phyloP scores from a whole-genome alignment of 345 rosid species.

The Acer negundo region DNA sequence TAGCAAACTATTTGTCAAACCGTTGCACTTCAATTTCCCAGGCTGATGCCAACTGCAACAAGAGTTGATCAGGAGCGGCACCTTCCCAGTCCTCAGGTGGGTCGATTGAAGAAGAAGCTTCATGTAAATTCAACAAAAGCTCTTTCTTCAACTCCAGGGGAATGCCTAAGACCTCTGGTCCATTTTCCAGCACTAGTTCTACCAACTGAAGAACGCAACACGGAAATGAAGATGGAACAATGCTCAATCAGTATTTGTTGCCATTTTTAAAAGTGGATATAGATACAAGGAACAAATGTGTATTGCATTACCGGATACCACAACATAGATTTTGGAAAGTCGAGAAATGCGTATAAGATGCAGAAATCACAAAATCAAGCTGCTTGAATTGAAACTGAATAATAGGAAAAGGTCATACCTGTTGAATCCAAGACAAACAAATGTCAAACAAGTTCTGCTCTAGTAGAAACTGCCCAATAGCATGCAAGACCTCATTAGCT shows the following conservation, averaged over 20 bases:
- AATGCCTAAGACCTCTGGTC: slow-evolving; percentile 63
- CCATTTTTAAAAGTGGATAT: neutral
- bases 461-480: slow-evolving; percentile 72
- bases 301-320: neutral
- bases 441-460: slow-evolving; percentile 82
- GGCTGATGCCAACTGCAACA: slow-evolving; percentile 83
- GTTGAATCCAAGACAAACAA: slow-evolving; percentile 95
- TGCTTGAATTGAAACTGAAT: slow-evolving; percentile 2
- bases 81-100: slow-evolving; percentile 98
- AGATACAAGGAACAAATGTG: neutral
- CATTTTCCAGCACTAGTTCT: slow-evolving; percentile 79
- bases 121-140: slow-evolving; percentile 71
- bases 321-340: neutral
- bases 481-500: slow-evolving; percentile 71
- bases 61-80: slow-evolving; percentile 68
- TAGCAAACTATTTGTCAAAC: slow-evolving; percentile 48
- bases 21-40: slow-evolving; percentile 88
- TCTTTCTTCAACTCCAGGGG: slow-evolving; percentile 88
- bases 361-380: neutral
- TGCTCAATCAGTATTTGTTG: neutral
- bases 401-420: slow-evolving; percentile 47
- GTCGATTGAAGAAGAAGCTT: slow-evolving; percentile 68
- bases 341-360: neutral
- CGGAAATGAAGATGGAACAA: slow-evolving; percentile 1
- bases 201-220: slow-evolving; percentile 50